Evolutionary conservation across 1,139 yeast species (phyloP).

Genomic region (Entelexis sorbosivorans): DNA sequence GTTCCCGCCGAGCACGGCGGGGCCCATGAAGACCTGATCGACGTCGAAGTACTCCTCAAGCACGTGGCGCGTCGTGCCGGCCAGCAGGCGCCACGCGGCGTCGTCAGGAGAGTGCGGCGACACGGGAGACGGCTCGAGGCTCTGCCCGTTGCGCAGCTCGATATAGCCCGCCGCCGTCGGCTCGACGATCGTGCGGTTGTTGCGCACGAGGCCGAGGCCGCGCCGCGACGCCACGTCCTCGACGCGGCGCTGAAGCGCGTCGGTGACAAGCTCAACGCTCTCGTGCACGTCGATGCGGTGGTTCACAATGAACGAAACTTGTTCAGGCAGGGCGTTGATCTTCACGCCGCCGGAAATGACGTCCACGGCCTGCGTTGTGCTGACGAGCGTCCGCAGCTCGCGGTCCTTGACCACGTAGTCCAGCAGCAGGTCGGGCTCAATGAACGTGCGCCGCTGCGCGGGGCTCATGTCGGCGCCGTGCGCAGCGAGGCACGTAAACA

Average conservation of each 20-base stretch:
- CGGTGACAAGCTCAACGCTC: slow-evolving; percentile 35
- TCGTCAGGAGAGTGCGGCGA: slow-evolving; percentile 28
- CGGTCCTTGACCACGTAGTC: slow-evolving; percentile 14
- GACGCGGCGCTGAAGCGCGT: slow-evolving; percentile 37
- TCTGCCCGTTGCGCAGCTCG: slow-evolving; percentile 22
- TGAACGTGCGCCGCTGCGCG: slow-evolving; percentile 17
- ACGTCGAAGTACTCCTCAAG: slow-evolving; percentile 35
- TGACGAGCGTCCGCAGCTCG: slow-evolving; percentile 31
- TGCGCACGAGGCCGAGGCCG: slow-evolving; percentile 32
- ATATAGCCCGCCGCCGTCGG: slow-evolving; percentile 8
- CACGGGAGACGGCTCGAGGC: slow-evolving; percentile 49
- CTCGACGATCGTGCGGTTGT: slow-evolving; percentile 36
- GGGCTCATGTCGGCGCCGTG: slow-evolving; percentile 14
- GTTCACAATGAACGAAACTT: slow-evolving; percentile 44
- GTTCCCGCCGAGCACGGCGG: slow-evolving; percentile 59
- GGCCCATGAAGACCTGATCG: slow-evolving; percentile 34
- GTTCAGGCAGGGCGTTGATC: slow-evolving; percentile 66
- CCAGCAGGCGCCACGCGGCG: slow-evolving; percentile 44
- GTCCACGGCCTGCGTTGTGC: slow-evolving; percentile 63
- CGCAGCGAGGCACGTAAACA: slow-evolving; percentile 33
- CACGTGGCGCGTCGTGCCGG: slow-evolving; percentile 47
- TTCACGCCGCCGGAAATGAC: slow-evolving; percentile 62
- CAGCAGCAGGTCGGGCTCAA: slow-evolving; percentile 20
- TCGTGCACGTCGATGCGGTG: slow-evolving; percentile 50
- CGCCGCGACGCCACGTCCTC: slow-evolving; percentile 36